Evolutionary conservation across 192 early-diverging fungal species (phyloP), one percentile per base, ranked within the genome.

Genomic region (Backusella tuberculispora): DNA sequence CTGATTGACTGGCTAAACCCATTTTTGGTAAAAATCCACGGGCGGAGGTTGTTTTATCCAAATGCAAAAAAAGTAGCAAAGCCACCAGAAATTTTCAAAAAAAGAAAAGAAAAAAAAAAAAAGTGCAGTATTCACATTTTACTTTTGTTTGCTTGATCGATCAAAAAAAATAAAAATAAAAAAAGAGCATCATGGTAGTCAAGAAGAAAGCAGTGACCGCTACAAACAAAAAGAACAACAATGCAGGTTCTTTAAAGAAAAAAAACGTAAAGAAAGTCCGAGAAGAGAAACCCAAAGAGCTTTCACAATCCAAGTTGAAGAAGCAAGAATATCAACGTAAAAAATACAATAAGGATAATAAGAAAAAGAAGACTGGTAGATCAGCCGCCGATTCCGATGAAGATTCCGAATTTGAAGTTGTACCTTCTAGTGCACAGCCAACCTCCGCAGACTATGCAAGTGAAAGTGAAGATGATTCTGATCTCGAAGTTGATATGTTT

Each of bases 381-480:
- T 15, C 15, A 26, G 12, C 41, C 8, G 48, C 45, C 8, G 41
- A 69, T 8, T 77, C 78, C 15, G 77, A 79, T 8, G 74, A 79
- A 24, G 77, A 79, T 46, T 79, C 77, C n/a, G 81, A 83, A 40
- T 83, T 83, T 53, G 81, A 83, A 63, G 72, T 79, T 41, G 78
- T 83, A 37, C 72, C 77, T 45, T 53, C 48, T 7, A 19, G 0
- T 6, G 15, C 5, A n/a, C 17, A 56, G 60, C 4, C 48, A n/a
- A 15, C 19, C 7, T n/a, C 66, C 9, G 21, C 43, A 38, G 24
- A 45, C 13, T 26, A 48, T 34, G 73, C 47, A 14, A 48, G 24
- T 37, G 76, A 53, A 19, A 5, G 19, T 0, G 77, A 78, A 13
- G 26, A 60, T 19, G 74, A 78, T 48, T 72, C 75, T 15, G 74